These are phyloP conservation scores for Herpetomonas tarakana DNA, from an alignment of 208 protist species.

Conservation along the genomic window DNA sequence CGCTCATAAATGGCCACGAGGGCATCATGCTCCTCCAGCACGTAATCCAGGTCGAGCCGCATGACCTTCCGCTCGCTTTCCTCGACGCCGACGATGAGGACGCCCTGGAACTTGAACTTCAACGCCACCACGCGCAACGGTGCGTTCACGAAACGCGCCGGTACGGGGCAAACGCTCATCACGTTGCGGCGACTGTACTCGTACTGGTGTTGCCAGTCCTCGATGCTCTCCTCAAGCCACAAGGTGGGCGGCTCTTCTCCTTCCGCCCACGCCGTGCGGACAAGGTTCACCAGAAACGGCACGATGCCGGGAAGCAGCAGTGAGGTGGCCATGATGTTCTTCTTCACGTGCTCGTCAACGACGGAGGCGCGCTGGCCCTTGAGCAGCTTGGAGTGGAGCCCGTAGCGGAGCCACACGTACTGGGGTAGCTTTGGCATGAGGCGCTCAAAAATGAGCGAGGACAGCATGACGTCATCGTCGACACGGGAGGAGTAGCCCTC, in stretches of 20 bases:
- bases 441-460: conserved; percentile 76
- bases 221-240: conserved; percentile 46
- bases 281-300: conserved; percentile 84
- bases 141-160: conserved; percentile 45
- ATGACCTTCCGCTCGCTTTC: conserved; percentile 44
- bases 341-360: conserved; percentile 82
- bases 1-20: conserved; percentile 70
- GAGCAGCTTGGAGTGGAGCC: conserved; percentile 66
- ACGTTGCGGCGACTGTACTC: conserved; percentile 78
- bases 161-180: conserved; percentile 60
- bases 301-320: conserved; percentile 79
- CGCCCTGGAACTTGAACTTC: conserved; percentile 56
- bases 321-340: conserved; percentile 77
- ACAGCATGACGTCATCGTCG: conserved; percentile 86
- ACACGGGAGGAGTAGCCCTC: conserved; percentile 66
- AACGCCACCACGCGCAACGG: conserved; percentile 38
- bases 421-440: conserved; percentile 67
- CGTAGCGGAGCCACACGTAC: conserved; percentile 82
- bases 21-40: conserved; percentile 45
- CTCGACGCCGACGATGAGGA: conserved; percentile 75
- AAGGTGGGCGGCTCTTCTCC: conserved; percentile 45
- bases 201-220: conserved; percentile 79
- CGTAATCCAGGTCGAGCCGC: conserved; percentile 64
- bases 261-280: conserved; percentile 58
- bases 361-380: conserved; percentile 50